These are phyloP conservation scores for Ustilago trichophora DNA, from an alignment of 1,284 basidiomycete genomes.

Conservation along the genomic window DNA sequence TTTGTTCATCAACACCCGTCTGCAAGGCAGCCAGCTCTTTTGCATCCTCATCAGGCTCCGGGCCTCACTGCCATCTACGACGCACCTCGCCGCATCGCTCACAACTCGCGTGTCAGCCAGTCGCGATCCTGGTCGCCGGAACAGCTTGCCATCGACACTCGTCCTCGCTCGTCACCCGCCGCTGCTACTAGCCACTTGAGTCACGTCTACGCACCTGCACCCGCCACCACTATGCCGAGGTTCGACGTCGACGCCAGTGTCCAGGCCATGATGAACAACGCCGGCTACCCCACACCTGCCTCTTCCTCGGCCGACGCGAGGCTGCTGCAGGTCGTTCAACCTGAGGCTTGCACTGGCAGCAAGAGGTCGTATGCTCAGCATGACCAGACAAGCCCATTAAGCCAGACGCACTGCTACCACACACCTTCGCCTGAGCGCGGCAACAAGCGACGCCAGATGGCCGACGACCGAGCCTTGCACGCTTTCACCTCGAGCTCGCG, in stretches of 20 bases:
- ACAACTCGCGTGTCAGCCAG: conserved; percentile 38
- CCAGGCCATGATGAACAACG: conserved; percentile 30
- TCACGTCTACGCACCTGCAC: conserved; percentile 32
- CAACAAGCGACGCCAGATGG: conserved; percentile 32
- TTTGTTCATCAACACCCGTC: conserved; percentile 5
- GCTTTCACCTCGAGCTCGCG: conserved; percentile 16
- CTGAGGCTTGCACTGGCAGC: conserved; percentile 15
- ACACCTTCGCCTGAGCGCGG: conserved; percentile 39
- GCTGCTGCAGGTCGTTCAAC: conserved; percentile 2
- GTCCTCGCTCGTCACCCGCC: conserved; percentile 32
- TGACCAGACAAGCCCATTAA: conserved; percentile 29
- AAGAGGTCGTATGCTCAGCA: conserved; percentile 39
- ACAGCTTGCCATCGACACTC: conserved; percentile 19
- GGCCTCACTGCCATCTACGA: conserved; percentile 25
- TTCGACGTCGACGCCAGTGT: conserved; percentile 27
- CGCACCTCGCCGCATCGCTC: conserved; percentile 40
- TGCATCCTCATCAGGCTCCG: conserved; percentile 21
- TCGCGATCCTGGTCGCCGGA: conserved; percentile 45
- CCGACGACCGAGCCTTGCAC: conserved; percentile 19
- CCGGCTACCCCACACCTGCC: conserved; percentile 31
- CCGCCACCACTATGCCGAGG: conserved; percentile 13
- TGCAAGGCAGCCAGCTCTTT: conserved; percentile 11
- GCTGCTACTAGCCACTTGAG: conserved; percentile 33
- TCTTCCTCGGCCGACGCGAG: conserved; percentile 15
- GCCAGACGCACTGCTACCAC: conserved; percentile 20